Evolutionary conservation across 2,329 filamentous ascomycete genomes (phyloP), one percentile per base, ranked within the genome.

Genomic region (Alternaria novae-zelandiae): DNA sequence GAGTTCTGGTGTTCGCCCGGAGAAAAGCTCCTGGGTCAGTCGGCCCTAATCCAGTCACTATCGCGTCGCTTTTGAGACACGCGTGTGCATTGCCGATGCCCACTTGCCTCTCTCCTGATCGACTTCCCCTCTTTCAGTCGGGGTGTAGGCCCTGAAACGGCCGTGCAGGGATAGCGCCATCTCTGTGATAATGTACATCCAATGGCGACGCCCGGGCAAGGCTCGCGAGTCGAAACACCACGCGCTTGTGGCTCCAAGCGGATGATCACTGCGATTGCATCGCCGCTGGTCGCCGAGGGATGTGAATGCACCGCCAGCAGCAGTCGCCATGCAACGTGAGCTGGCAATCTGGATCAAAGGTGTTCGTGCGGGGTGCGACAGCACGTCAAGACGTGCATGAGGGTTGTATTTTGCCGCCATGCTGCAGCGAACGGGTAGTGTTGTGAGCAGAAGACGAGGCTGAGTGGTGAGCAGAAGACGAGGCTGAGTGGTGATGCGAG

Each of bases 111-210:
- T 50, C 61, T 61, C 46, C 46, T 61, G 54, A 61, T 57, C 53
- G 30, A 47, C 53, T 61, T 57, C 57, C 61, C 61, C 57, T 54
- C 57, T 57, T 64, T 64, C 54, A 44, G 45, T 43, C 54, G 49
- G 49, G 32, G 55, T 51, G 46, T 47, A 41, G 17, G 45, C 51
- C 54, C 50, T 58, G 57, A 61, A 59, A 61, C 59, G 57, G 61
- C 47, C 61, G 54, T 66, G 61, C 61, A 61, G 59, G 26, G 17
- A 43, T 66, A 64, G 61, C 57, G 61, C 44, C 12, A 41, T 41
- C 30, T 26, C 53, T 46, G 26, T 49, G 20, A 32, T 25, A 26
- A 25, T 30, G 11, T 17, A 25, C 25, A 28, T 36, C 61, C 61
- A 61, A 64, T 64, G 28, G 47, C 26, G 57, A 28, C 5, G 26